A percentile compares a stretch with the other conserved stretches of the same genome.
Conservation (phyloP, 345 rosid genomes). For the Acer saccharum region DNA sequence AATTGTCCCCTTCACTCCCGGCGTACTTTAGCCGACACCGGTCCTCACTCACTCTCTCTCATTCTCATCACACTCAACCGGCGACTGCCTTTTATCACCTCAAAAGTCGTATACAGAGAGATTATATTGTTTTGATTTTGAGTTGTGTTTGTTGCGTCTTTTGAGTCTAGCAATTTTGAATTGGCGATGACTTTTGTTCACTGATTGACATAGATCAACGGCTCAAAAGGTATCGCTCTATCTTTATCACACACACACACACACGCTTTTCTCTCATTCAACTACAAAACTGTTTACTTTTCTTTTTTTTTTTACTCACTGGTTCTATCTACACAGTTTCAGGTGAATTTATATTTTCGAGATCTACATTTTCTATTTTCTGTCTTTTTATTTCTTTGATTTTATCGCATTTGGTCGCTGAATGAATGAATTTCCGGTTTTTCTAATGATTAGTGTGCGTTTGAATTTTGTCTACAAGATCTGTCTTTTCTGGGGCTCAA, state of each 20-base stretch:
- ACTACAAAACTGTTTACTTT: neutral
- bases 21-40: constrained; percentile 27
- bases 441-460: neutral
- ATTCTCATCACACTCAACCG: neutral
- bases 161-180: constrained; percentile 6
- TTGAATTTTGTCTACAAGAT: neutral
- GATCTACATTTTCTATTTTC: constrained; percentile 16
- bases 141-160: neutral
- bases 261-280: neutral
- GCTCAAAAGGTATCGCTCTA: constrained; percentile 16
- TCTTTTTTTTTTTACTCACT: neutral
- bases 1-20: neutral
- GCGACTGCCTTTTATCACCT: constrained; percentile 2
- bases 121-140: neutral
- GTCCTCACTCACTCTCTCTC: neutral
- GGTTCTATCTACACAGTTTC: neutral
- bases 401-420: neutral
- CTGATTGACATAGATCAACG: constrained; percentile 12
- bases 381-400: neutral
- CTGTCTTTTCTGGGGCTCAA: neutral
- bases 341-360: constrained; percentile 23
- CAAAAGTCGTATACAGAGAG: neutral
- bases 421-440: neutral
- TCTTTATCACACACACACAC: neutral
- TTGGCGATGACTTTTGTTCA: neutral